phyloP scores from a whole-genome alignment of 2,329 filamentous ascomycete species.

The Aspergillus ochraceoroseus region DNA sequence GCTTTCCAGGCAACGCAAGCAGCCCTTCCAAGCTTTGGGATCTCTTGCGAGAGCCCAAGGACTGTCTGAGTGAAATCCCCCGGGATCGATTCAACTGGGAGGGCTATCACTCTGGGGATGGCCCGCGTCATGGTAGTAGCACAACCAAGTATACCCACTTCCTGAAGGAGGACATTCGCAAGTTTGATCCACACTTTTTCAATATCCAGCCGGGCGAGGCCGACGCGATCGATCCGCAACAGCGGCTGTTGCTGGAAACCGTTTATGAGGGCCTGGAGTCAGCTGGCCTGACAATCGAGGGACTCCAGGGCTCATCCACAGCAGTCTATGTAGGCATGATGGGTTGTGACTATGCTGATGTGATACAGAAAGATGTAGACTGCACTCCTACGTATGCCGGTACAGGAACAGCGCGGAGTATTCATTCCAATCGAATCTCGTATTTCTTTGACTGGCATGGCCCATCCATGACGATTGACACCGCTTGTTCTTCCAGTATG shows the following conservation, averaged over 20 bases:
- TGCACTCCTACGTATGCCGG: background rate
- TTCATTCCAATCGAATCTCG: slow-evolving; percentile 25
- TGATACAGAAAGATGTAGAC: slow-evolving; percentile 2
- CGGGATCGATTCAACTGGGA: slow-evolving; percentile 17
- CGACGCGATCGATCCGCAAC: slow-evolving; percentile 28
- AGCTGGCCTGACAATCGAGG: slow-evolving; percentile 11
- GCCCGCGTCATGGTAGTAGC: slow-evolving; percentile 19
- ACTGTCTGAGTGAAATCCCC: slow-evolving; percentile 13
- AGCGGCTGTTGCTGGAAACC: slow-evolving; percentile 28
- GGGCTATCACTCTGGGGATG: slow-evolving; percentile 24
- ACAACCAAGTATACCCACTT: slow-evolving; percentile 24
- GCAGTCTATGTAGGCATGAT: background rate
- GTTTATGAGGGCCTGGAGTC: slow-evolving; percentile 29
- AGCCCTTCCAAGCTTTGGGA: slow-evolving; percentile 1
- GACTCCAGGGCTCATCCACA: background rate
- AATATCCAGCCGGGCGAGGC: slow-evolving; percentile 29
- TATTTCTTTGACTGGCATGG: slow-evolving; percentile 36
- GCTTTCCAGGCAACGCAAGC: background rate
- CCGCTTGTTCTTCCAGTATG: slow-evolving; percentile 33
- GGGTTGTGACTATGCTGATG: background rate
- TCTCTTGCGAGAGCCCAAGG: background rate
- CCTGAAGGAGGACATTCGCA: slow-evolving; percentile 22
- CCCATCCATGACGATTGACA: slow-evolving; percentile 33
- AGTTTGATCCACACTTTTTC: slow-evolving; percentile 36
- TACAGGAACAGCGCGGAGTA: background rate